These are phyloP conservation scores for Linnemannia exigua DNA, from an alignment of 192 early-diverging fungal species.

Conservation along the genomic window DNA sequence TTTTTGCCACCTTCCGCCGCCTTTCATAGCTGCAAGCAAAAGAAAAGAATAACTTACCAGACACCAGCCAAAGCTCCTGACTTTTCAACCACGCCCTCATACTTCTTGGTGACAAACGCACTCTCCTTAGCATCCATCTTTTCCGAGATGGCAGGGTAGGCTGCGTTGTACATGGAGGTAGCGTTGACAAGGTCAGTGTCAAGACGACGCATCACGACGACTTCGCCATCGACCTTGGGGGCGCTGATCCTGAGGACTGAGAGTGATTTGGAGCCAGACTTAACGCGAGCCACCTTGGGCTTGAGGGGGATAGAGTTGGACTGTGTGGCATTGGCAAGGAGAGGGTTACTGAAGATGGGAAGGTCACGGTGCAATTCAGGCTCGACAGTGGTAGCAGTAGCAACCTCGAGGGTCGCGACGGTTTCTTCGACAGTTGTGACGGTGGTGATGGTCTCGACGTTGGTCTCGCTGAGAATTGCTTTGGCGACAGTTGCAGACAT, in stretches of 20 bases:
- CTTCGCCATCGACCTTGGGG: conserved; percentile 56
- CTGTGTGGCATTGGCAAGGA: conserved; percentile 50
- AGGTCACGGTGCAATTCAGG: conserved; percentile 31
- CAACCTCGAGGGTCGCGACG: conserved; percentile 30
- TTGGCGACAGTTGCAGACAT: conserved; percentile 36
- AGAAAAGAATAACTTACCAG: conserved; percentile 28
- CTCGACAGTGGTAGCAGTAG: background rate
- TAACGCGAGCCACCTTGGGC: conserved; percentile 42
- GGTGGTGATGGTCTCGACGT: conserved; percentile 20
- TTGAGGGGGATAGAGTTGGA: conserved; percentile 51
- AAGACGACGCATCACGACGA: conserved; percentile 47
- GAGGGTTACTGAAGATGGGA: conserved; percentile 57
- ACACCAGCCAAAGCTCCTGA: conserved; percentile 41
- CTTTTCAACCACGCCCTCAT: conserved; percentile 34
- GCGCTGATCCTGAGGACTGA: conserved; percentile 50
- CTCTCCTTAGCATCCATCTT: conserved; percentile 56
- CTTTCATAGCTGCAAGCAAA: conserved; percentile 6
- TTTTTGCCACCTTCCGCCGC: background rate
- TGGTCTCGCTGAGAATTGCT: conserved; percentile 25
- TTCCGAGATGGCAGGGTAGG: conserved; percentile 56
- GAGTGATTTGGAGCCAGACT: conserved; percentile 28
- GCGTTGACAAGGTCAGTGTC: conserved; percentile 57
- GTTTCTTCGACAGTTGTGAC: conserved; percentile 27
- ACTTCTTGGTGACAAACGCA: conserved; percentile 37
- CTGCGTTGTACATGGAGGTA: conserved; percentile 55